A percentile compares a stretch with the other conserved stretches of the same genome.
These are phyloP conservation scores for Cinchona pubescens DNA, from an alignment of 257 asterid species.

Conservation along the genomic window DNA sequence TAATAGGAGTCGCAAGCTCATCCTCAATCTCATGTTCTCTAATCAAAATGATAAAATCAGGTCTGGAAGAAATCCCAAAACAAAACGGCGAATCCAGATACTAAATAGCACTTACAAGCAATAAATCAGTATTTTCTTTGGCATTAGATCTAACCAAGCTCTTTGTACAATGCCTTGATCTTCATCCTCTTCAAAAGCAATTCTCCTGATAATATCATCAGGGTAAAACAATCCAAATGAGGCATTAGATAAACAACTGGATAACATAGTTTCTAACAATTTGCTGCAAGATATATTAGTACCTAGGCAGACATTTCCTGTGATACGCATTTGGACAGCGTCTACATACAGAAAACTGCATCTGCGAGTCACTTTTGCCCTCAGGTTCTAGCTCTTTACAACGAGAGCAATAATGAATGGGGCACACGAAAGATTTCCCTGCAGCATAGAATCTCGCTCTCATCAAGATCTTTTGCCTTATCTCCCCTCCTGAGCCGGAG, in stretches of 20 bases:
- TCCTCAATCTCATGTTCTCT: conserved; percentile 66
- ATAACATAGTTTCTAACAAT: background rate
- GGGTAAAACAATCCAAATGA: conserved; percentile 5
- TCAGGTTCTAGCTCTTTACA: conserved; percentile 72
- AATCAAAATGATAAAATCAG: too few species aligned
- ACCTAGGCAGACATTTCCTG: conserved; percentile 91
- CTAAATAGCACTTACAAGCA: conserved; percentile 96
- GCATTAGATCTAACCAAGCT: conserved; percentile 83
- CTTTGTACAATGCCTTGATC: conserved; percentile 44
- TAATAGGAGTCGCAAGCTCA: conserved; percentile 48
- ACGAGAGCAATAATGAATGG: conserved; percentile 63
- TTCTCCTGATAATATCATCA: conserved; percentile 43
- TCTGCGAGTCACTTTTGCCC: conserved; percentile 38
- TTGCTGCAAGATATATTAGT: conserved; percentile 20
- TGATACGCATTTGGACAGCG: conserved; percentile 96
- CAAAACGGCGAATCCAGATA: background rate
- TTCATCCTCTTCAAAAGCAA: conserved; percentile 44
- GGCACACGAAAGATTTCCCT: conserved; percentile 81
- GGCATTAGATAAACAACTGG: background rate
- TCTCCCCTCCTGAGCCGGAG: conserved; percentile 48
- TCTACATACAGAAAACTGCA: conserved; percentile 94
- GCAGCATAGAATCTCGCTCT: conserved; percentile 53
- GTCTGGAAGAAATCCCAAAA: background rate
- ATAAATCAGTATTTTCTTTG: conserved; percentile 69
- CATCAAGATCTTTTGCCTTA: conserved; percentile 47